phyloP scores from a whole-genome alignment of 2,329 filamentous ascomycete genomes.

The Cladobotryum protrusum region DNA sequence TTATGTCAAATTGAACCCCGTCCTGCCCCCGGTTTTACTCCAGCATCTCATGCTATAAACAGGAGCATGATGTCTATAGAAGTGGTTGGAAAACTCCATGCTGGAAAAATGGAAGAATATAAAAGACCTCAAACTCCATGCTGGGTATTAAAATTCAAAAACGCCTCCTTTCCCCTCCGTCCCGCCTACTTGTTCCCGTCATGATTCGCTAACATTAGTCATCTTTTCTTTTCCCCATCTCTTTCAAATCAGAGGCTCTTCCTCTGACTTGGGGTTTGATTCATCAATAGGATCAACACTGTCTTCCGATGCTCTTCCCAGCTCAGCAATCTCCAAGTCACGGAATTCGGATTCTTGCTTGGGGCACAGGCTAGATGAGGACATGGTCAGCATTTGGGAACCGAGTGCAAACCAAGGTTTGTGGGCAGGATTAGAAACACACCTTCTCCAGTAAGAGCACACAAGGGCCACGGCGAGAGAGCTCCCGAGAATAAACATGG shows the following conservation, averaged over 20 bases:
- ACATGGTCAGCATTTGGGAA: background rate
- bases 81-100: too few species aligned
- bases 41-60: too few species aligned
- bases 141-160: too few species aligned
- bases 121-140: too few species aligned
- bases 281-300: background rate
- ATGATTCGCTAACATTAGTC: too few species aligned
- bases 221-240: too few species aligned
- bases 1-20: too few species aligned
- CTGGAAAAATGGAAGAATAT: too few species aligned
- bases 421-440: slow-evolving; percentile 1
- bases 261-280: too few species aligned
- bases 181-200: background rate
- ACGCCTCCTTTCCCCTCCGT: background rate
- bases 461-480: slow-evolving; percentile 13
- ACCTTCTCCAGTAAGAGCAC: slow-evolving; percentile 15
- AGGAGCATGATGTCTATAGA: too few species aligned
- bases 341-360: background rate
- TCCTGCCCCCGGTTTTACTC: too few species aligned
- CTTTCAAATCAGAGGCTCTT: too few species aligned
- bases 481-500: slow-evolving; percentile 13
- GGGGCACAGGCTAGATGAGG: background rate
- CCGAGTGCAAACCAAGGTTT: background rate
- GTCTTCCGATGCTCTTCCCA: background rate
- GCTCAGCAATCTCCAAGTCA: slow-evolving; percentile 1